These are phyloP conservation scores for Cercospora berteroae DNA, from an alignment of 2,329 filamentous ascomycete species.

Conservation along the genomic window DNA sequence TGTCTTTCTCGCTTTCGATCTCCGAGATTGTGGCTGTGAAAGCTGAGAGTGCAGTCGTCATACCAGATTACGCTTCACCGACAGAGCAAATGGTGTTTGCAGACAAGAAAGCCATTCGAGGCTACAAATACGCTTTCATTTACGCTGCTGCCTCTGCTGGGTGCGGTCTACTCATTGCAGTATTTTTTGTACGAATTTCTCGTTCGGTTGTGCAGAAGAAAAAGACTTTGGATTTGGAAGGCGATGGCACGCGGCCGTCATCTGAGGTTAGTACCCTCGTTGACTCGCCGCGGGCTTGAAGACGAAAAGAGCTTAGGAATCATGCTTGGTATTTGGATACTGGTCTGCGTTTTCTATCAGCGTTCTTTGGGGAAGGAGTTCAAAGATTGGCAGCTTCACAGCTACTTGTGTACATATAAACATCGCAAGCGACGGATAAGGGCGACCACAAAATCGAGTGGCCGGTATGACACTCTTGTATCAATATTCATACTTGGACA, in stretches of 20 bases:
- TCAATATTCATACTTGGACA: not conserved
- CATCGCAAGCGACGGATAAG: not conserved
- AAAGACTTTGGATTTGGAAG: conserved; percentile 26
- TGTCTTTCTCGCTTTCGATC: conserved; percentile 39
- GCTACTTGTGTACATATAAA: conserved; percentile 16
- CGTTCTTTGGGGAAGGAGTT: conserved; percentile 2
- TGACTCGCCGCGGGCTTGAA: conserved; percentile 4
- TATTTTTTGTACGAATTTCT: conserved; percentile 34
- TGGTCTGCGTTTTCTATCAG: not conserved
- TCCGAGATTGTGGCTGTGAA: conserved; percentile 34
- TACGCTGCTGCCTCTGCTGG: conserved; percentile 36
- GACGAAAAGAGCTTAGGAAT: not conserved
- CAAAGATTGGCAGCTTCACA: conserved; percentile 16
- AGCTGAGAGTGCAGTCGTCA: conserved; percentile 16
- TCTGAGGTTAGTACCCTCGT: conserved; percentile 20
- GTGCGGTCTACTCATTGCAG: conserved; percentile 30
- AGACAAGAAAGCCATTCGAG: conserved; percentile 6
- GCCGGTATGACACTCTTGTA: not conserved
- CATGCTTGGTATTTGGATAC: not conserved
- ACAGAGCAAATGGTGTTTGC: conserved; percentile 16
- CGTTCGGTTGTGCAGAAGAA: conserved; percentile 23
- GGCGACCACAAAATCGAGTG: not conserved
- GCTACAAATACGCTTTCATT: conserved; percentile 33
- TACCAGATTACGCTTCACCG: conserved; percentile 10
- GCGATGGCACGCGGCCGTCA: conserved; percentile 6